Conservation (phyloP, 257 asterid species). For the Solanum peruvianum region DNA sequence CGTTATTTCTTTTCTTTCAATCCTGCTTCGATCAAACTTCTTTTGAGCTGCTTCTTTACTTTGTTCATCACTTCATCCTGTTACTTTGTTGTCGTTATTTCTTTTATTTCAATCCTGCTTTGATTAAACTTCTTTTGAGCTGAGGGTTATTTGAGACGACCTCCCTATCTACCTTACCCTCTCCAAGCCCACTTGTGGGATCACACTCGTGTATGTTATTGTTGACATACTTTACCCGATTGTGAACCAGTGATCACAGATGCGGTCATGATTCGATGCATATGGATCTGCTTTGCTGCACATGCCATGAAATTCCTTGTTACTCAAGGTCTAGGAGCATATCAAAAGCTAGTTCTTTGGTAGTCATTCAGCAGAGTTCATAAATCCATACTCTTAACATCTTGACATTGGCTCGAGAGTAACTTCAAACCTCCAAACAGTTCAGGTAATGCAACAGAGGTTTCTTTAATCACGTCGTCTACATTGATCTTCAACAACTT, state of each 20-base stretch:
- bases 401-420: neutral
- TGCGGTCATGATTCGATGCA: constrained; percentile 40
- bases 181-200: neutral
- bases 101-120: neutral
- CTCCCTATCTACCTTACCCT: neutral
- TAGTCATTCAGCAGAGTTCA: neutral
- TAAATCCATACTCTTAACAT: neutral
- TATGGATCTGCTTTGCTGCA: constrained; percentile 44
- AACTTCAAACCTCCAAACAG: neutral
- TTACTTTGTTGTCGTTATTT: neutral
- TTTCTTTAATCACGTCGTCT: neutral
- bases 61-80: neutral
- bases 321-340: constrained; percentile 11
- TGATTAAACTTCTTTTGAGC: neutral
- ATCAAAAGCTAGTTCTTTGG: constrained; percentile 12
- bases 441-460: neutral
- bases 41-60: neutral
- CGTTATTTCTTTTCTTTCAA: neutral
- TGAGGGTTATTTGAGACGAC: neutral
- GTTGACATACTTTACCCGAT: neutral
- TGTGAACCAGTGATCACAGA: constrained; percentile 36
- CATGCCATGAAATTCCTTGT: constrained; percentile 37
- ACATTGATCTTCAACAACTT: neutral
- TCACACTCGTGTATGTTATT: neutral
- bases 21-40: neutral